Evolutionary conservation across 306 rosid genomes (phyloP).

Genomic region (Prunus fruticosa): DNA sequence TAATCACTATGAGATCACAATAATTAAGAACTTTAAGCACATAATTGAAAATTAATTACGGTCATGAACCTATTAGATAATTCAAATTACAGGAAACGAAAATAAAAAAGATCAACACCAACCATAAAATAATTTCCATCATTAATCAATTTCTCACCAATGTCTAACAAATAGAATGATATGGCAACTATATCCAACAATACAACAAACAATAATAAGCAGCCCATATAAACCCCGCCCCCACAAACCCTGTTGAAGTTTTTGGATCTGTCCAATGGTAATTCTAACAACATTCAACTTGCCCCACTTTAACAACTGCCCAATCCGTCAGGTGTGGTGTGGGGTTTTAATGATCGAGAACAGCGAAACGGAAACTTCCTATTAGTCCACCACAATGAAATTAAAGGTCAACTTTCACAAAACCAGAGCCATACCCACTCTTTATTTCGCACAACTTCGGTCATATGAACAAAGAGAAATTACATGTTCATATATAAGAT

Average conservation of each 20-base stretch:
- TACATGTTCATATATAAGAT: slow-evolving; percentile 50
- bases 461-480: slow-evolving; percentile 60
- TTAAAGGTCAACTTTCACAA: slow-evolving; percentile 40
- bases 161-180: neutral
- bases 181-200: no score
- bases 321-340: no score
- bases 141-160: neutral
- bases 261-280: no score
- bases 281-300: no score
- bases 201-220: no score
- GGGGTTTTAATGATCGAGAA: slow-evolving; percentile 38
- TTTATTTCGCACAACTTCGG: slow-evolving; percentile 49
- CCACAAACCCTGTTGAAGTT: no score
- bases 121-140: neutral
- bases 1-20: neutral
- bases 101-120: neutral
- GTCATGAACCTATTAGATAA: neutral
- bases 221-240: no score
- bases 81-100: neutral
- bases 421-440: slow-evolving; percentile 44
- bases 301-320: no score
- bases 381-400: slow-evolving; percentile 41
- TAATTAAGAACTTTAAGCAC: neutral
- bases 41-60: neutral
- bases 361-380: slow-evolving; percentile 34